phyloP scores from a whole-genome alignment of 2,329 filamentous ascomycete genomes.

The Aspergillus proliferans region DNA sequence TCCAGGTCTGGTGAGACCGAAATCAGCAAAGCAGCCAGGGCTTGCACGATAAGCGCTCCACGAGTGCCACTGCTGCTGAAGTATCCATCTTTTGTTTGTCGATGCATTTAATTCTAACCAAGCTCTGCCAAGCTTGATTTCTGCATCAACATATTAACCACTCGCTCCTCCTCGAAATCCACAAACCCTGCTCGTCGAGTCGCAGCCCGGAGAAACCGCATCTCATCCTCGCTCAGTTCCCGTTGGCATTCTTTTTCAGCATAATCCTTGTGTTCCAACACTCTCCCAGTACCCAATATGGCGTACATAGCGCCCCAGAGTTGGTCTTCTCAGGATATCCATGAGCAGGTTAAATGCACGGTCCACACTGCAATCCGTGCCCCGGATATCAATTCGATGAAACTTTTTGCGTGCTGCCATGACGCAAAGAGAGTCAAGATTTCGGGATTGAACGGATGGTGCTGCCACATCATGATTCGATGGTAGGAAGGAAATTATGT shows the following conservation, averaged over 20 bases:
- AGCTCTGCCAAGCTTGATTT: not conserved
- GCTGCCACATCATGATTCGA: slow-evolving; percentile 11
- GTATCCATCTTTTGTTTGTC: not conserved
- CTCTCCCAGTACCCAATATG: slow-evolving; percentile 7
- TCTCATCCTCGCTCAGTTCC: slow-evolving; percentile 8
- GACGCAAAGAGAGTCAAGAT: slow-evolving; percentile 9
- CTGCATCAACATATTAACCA: slow-evolving; percentile 17
- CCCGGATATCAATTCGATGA: slow-evolving; percentile 6
- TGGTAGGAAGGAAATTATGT: slow-evolving; percentile 7
- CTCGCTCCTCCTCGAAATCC: not conserved
- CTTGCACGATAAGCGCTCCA: slow-evolving; percentile 10
- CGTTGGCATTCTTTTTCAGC: slow-evolving; percentile 1
- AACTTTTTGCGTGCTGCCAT: slow-evolving; percentile 10
- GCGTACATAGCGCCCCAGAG: slow-evolving; percentile 13
- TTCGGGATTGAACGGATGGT: slow-evolving; percentile 8
- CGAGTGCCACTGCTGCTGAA: not conserved
- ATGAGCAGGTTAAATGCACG: slow-evolving; percentile 11
- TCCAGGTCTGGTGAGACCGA: slow-evolving; percentile 15
- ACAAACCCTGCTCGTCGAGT: slow-evolving; percentile 9
- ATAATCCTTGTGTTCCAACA: not conserved
- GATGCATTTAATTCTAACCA: too few relatives aligned
- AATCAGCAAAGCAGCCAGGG: slow-evolving; percentile 13
- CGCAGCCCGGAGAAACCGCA: slow-evolving; percentile 6
- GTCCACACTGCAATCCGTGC: slow-evolving; percentile 2
- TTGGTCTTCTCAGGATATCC: slow-evolving; percentile 13